Conservation (phyloP, 139 green algal species). For the Mychonastes homosphaera region DNA sequence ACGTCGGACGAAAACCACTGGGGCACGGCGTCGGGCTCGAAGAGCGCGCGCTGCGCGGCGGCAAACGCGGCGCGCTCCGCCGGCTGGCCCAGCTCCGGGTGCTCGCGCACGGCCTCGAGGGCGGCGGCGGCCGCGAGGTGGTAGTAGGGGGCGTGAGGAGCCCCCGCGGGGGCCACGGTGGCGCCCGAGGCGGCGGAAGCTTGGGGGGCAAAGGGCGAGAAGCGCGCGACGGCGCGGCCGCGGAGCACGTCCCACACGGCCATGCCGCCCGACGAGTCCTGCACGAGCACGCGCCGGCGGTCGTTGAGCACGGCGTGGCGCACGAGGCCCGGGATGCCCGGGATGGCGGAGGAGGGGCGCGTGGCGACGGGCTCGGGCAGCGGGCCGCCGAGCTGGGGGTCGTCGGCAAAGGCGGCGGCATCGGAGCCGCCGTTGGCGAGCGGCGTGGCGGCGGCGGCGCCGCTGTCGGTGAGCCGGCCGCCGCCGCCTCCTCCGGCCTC, state of each 20-base stretch:
- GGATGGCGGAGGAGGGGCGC: too few species aligned
- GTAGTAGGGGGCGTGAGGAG: not conserved
- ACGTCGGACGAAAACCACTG: slow-evolving; percentile 72
- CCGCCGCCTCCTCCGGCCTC: too few species aligned
- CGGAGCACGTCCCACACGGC: slow-evolving; percentile 60
- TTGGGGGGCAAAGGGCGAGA: slow-evolving; percentile 16
- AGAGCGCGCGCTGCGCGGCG: slow-evolving; percentile 51
- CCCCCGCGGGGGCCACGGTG: not conserved
- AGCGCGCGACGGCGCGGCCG: slow-evolving; percentile 26
- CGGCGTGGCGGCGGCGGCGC: too few species aligned
- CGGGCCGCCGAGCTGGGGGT: too few species aligned
- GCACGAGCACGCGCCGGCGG: slow-evolving; percentile 58
- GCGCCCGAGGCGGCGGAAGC: too few species aligned
- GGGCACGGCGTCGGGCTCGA: slow-evolving; percentile 43
- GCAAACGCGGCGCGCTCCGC: too few species aligned
- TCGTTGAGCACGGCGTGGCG: slow-evolving; percentile 11
- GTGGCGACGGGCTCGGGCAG: too few species aligned
- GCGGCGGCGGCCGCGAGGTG: not conserved
- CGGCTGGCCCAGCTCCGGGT: slow-evolving; percentile 31
- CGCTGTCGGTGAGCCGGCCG: too few species aligned
- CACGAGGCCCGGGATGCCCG: too few species aligned
- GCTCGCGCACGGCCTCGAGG: not conserved
- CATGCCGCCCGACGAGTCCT: slow-evolving; percentile 44
- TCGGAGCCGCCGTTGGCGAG: too few species aligned
- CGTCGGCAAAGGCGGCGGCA: too few species aligned